phyloP scores from a whole-genome alignment of 768 basidiomycete genomes.

The Guyanaporus albipodus region DNA sequence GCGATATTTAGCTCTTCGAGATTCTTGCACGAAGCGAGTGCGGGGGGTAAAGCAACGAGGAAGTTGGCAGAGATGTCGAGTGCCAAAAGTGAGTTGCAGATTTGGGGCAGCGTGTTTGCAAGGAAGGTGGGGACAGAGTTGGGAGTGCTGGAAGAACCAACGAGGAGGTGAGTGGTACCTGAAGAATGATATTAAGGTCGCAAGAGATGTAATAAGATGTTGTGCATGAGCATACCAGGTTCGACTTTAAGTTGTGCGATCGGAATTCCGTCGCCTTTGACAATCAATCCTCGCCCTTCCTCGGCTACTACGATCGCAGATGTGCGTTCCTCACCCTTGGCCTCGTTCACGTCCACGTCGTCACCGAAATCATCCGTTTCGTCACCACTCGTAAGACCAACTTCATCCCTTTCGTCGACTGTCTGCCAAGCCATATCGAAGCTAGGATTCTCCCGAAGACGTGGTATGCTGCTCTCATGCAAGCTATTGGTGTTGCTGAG shows the following conservation, averaged over 20 bases:
- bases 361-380: constrained; percentile 51
- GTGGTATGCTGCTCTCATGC: constrained; percentile 41
- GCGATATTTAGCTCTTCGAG: constrained; percentile 95
- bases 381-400: constrained; percentile 50
- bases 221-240: constrained; percentile 51
- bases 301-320: constrained; percentile 77
- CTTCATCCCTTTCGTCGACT: constrained; percentile 69
- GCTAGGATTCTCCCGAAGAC: constrained; percentile 61
- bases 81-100: constrained; percentile 76
- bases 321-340: constrained; percentile 64
- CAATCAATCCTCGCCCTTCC: constrained; percentile 80
- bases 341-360: constrained; percentile 47
- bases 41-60: constrained; percentile 76
- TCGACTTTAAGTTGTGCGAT: constrained; percentile 61
- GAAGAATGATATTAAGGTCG: constrained; percentile 3
- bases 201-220: background rate
- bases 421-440: constrained; percentile 75
- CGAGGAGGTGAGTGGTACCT: constrained; percentile 93
- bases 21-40: constrained; percentile 70
- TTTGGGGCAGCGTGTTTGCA: constrained; percentile 62
- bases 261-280: constrained; percentile 62
- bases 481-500: constrained; percentile 39
- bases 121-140: constrained; percentile 78
- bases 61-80: constrained; percentile 92
- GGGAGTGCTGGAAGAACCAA: constrained; percentile 76